phyloP scores from a whole-genome alignment of 2,329 filamentous ascomycete species.

The Exophiala dermatitidis region DNA sequence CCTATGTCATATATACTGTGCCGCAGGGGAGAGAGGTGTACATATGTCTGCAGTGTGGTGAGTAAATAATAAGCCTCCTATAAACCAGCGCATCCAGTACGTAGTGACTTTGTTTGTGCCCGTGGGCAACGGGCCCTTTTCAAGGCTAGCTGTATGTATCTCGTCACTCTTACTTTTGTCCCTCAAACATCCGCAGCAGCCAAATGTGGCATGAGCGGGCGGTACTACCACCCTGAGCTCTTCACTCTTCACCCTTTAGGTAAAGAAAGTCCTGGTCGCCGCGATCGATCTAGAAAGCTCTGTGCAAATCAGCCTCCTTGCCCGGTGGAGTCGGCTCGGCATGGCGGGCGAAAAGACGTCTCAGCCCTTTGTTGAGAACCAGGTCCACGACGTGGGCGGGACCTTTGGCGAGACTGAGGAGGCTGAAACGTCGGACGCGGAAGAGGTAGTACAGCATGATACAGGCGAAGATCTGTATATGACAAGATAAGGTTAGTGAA shows the following conservation, averaged over 20 bases:
- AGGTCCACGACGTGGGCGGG: slow-evolving; percentile 15
- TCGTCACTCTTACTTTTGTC: no score
- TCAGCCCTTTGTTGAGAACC: slow-evolving; percentile 12
- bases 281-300: slow-evolving; percentile 9
- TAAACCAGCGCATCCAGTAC: no score
- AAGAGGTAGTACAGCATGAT: slow-evolving; percentile 49
- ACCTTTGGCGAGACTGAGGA: slow-evolving; percentile 14
- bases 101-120: no score
- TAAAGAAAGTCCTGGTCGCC: no score
- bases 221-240: not conserved
- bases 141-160: no score
- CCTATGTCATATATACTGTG: no score
- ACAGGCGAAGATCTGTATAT: slow-evolving; percentile 36
- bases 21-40: no score
- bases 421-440: slow-evolving; percentile 29
- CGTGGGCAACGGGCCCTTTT: no score
- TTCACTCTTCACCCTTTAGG: not conserved
- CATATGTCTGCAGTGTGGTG: no score
- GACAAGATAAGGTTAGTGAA: not conserved
- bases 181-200: no score
- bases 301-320: slow-evolving; percentile 18
- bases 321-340: slow-evolving; percentile 18
- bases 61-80: no score
- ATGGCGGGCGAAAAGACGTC: slow-evolving; percentile 17
- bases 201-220: no score